Evolutionary conservation across 1,284 basidiomycete species (phyloP), one percentile per base, ranked within the genome.

Genomic region (Marasmius oreades): DNA sequence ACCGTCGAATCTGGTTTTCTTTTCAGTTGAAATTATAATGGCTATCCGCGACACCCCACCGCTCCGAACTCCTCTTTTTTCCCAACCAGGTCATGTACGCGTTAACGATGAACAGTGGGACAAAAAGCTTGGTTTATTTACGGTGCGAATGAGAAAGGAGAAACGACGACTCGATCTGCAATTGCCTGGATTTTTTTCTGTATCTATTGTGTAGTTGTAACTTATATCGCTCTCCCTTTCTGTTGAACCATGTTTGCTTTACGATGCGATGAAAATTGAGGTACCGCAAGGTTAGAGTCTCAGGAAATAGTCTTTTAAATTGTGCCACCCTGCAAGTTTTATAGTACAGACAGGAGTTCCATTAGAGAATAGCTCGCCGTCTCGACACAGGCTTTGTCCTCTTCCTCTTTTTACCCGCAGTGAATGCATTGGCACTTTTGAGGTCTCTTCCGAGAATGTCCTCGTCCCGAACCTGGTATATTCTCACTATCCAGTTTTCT

Each of bases 401-500:
- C 74, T 92, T 94, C 69, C 89, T 80, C 76, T 93, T 91, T 81
- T 94, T 95, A 18, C 96, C 96, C 28, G 80, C 77, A 23, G 79
- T 77, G 66, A 98, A 99, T 20, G 88, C 88, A 56, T 90, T 92
- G 2, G 92, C 95, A 51, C 76, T 85, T 77, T 93, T 92, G 58
- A 88, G 84, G 63, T 94, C 90, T 61, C 97, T 83, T 22, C 95
- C 95, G 2, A 99, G 80, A 18, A 84, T 72, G 73, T 99, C 97
- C 55, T 97, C 94, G 68, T 93, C 94, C 77, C 95, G 96, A 54
- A 99, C 97, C 68, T 93, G 78, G 69, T 95, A 99, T 68, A 99
- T 98, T 48, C 97, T 88, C 59, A 93, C 88, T 64, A 98, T 95
- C 95, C 95, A 98, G 73, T 98, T 98, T 75, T 98, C 95, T 8